Percentiles rank a stretch among this genome's conserved stretches.
phyloP scores from a whole-genome alignment of 2,329 filamentous ascomycete genomes.

The Calonectria crousiana region DNA sequence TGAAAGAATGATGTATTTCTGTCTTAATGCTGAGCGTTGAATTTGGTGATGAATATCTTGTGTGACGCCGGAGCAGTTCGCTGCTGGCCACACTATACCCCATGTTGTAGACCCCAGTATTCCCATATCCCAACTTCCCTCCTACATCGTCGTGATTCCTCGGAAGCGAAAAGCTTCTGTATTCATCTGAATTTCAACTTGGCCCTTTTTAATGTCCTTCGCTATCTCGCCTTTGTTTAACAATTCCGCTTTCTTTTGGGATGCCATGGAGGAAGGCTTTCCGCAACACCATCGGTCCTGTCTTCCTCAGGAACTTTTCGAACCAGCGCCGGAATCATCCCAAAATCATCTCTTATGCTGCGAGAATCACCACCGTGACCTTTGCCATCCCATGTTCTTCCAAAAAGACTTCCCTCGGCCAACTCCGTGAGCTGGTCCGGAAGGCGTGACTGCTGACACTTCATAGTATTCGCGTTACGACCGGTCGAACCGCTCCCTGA shows the following conservation, averaged over 20 bases:
- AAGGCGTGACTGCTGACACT: background rate
- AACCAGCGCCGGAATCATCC: constrained; percentile 42
- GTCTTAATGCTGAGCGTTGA: background rate
- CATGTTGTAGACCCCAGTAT: too few relatives aligned
- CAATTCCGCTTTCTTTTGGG: background rate
- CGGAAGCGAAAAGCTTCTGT: constrained; percentile 45
- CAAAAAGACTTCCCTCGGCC: background rate
- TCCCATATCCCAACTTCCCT: background rate
- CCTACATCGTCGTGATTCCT: constrained; percentile 29
- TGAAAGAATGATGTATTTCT: background rate
- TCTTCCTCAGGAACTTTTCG: constrained; percentile 42
- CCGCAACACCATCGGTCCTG: constrained; percentile 25
- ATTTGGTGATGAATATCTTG: constrained; percentile 14
- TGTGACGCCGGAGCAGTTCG: background rate
- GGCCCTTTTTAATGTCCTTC: constrained; percentile 29
- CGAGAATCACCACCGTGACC: constrained; percentile 36
- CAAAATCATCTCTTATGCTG: constrained; percentile 41
- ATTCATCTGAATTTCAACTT: constrained; percentile 48
- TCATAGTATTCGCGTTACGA: background rate
- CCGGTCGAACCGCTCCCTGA: background rate
- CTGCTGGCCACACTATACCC: background rate
- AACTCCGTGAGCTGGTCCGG: constrained; percentile 15
- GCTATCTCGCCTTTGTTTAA: background rate
- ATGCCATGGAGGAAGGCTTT: constrained; percentile 6
- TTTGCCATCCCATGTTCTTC: background rate